A percentile compares a stretch with the other conserved stretches of the same genome.
phyloP scores from a whole-genome alignment of 164 flowering plant genomes.

The Aristolochia californica region DNA sequence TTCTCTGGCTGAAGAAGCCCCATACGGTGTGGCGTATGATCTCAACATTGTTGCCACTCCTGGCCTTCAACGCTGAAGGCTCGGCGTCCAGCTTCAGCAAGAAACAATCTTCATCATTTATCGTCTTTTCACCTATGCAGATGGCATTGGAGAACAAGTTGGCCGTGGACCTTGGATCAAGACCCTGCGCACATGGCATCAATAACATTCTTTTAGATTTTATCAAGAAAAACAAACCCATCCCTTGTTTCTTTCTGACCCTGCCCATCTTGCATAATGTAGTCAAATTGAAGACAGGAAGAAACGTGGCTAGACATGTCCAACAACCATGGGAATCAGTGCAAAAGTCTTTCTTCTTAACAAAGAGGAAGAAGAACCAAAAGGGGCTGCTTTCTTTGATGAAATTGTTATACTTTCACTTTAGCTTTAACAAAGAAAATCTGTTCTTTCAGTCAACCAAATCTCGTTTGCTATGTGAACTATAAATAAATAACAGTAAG shows the following conservation, averaged over 20 bases:
- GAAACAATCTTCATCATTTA: conserved; percentile 64
- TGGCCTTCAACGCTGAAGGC: conserved; percentile 42
- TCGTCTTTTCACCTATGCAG: conserved; percentile 61
- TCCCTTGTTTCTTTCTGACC: no score
- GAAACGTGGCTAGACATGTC: no score
- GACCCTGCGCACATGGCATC: conserved; percentile 30
- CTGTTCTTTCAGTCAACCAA: no score
- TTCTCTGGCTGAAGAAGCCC: conserved; percentile 60
- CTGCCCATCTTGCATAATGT: no score
- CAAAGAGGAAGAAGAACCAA: no score
- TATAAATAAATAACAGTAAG: background rate
- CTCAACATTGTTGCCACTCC: conserved; percentile 64
- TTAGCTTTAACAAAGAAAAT: no score
- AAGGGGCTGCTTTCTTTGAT: no score
- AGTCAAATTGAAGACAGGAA: no score
- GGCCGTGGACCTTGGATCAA: conserved; percentile 59
- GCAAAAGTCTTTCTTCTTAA: background rate
- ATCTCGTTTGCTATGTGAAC: no score
- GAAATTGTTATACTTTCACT: no score
- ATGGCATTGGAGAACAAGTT: conserved; percentile 57
- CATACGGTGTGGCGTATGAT: conserved; percentile 55
- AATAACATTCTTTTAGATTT: background rate
- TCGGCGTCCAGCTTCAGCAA: conserved; percentile 56
- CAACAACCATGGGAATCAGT: background rate
- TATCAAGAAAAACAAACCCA: no score